Evolutionary conservation across 768 basidiomycete genomes (phyloP), one percentile per base, ranked within the genome.

Genomic region (Amanita subjunquillea): DNA sequence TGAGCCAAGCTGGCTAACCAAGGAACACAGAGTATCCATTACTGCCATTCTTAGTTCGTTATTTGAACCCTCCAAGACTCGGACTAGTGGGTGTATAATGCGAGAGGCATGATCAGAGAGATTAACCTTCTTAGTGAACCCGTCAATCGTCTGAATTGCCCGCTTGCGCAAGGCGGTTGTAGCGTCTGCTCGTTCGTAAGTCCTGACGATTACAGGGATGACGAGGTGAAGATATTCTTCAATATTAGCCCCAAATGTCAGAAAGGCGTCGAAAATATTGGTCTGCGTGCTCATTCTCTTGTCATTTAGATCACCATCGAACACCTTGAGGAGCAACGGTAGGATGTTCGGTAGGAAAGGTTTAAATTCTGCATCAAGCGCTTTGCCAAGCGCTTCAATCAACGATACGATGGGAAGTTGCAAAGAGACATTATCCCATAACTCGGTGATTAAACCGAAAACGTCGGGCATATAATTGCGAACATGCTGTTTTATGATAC

Each of bases 201-300:
- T 83, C 63, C 82, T 85, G 52, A 97, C 86, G 55, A 98, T 91
- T 58, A 94, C 85, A 0, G 96, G 96, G 48, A 99, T 87, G 56
- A 97, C 87, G 37, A 99, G 83, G 67, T 98, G 95, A 13, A 98
- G 75, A 66, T 97, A 98, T 64, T 99, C 96, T 65, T 99, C 96
- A 55, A 98, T 87, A 65, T 94, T 97, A 2, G 89, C 77, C 4
- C 96, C 96, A 61, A 99, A 98, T 0, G 93, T 91, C 59, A 91
- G 77, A 65, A 97, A 90, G 0, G 95, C 92, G 61, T 94, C 90
- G 53, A 98, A 90, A 53, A 97, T 85, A 63, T 93, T 91, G 63
- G 89, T 85, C 58, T 92, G 90, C 0, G 85, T 87, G 48, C 69
- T 70, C 59, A 82, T 78, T 29, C 86, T 74, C 63, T 90, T 87